phyloP scores from a whole-genome alignment of 352 stramenopile species.

The Phytopythium boreale region DNA sequence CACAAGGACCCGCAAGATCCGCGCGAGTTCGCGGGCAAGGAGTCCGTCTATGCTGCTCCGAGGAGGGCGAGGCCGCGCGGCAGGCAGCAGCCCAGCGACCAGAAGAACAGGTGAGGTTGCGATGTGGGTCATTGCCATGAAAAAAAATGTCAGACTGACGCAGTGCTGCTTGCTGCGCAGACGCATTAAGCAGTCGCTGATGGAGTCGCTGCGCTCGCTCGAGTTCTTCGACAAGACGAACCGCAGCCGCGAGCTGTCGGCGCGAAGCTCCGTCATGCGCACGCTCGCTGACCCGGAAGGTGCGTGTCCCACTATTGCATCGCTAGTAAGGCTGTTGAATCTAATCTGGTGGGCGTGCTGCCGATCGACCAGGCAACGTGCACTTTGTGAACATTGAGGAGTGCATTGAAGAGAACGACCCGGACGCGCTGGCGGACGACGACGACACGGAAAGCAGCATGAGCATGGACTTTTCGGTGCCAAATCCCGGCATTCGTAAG shows the following conservation, averaged over 20 bases:
- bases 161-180: slow-evolving; percentile 12
- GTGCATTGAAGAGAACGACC: slow-evolving; percentile 21
- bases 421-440: slow-evolving; percentile 8
- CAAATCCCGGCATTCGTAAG: not conserved
- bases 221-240: slow-evolving; percentile 80
- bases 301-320: slow-evolving; percentile 1
- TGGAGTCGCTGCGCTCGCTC: slow-evolving; percentile 63
- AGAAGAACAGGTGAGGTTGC: slow-evolving; percentile 32
- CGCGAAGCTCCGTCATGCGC: slow-evolving; percentile 58
- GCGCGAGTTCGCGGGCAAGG: slow-evolving; percentile 42
- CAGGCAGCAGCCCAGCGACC: slow-evolving; percentile 20
- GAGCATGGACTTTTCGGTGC: not conserved
- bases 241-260: slow-evolving; percentile 55
- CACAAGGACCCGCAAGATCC: slow-evolving; percentile 42
- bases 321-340: not conserved
- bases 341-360: not conserved
- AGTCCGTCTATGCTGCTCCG: slow-evolving; percentile 28
- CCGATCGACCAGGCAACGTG: slow-evolving; percentile 37
- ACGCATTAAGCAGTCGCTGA: slow-evolving; percentile 63
- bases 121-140: not conserved
- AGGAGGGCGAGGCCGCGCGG: slow-evolving; percentile 44
- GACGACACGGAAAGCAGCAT: slow-evolving; percentile 4
- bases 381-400: slow-evolving; percentile 82
- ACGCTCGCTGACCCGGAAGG: slow-evolving; percentile 59
- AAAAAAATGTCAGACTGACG: not conserved